These are phyloP conservation scores for Cenchrus fungigraminus DNA, from an alignment of 176 grass and related monocot genomes.

Conservation along the genomic window DNA sequence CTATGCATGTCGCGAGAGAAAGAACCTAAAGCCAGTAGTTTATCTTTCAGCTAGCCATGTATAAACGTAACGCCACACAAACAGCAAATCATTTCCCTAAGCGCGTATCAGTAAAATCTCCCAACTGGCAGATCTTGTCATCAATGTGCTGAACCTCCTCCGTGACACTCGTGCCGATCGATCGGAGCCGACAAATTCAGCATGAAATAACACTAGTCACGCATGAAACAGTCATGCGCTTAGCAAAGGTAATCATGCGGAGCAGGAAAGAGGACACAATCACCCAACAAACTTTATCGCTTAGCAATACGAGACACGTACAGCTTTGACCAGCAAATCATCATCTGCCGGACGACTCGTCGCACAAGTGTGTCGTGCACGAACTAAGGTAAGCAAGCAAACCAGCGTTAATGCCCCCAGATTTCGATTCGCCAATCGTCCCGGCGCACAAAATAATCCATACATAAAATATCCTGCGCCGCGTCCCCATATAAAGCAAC, in stretches of 20 bases:
- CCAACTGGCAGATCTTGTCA: background rate
- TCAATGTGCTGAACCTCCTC: background rate
- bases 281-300: conserved; percentile 28
- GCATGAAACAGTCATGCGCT: background rate
- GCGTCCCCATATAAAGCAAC: conserved; percentile 5
- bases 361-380: background rate
- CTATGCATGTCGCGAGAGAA: conserved; percentile 4
- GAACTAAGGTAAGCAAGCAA: background rate
- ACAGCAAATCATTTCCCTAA: background rate
- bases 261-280: conserved; percentile 29
- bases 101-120: background rate
- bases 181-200: conserved; percentile 10
- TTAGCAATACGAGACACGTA: background rate
- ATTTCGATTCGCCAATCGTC: background rate
- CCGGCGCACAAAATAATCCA: background rate
- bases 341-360: background rate
- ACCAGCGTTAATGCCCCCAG: background rate
- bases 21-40: background rate
- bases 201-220: conserved; percentile 58
- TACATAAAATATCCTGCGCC: conserved; percentile 56
- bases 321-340: conserved; percentile 39
- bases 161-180: background rate
- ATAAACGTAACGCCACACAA: background rate
- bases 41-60: background rate
- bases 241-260: conserved; percentile 33